Evolutionary conservation across 352 stramenopile genomes (phyloP).

Genomic region (Halophytophthora polymorphica): DNA sequence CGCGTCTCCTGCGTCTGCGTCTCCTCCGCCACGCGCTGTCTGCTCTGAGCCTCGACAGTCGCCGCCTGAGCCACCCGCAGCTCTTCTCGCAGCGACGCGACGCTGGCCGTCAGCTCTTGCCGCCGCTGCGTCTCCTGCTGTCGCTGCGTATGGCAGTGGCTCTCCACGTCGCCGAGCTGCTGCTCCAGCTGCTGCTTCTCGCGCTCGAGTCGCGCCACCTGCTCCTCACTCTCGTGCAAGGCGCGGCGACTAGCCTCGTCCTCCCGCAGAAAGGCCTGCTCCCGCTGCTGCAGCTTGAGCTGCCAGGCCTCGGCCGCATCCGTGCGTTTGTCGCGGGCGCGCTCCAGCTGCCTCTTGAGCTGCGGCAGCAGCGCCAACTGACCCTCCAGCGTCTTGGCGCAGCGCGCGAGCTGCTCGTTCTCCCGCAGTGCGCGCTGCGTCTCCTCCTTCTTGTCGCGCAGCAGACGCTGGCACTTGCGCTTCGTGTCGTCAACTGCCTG

Average conservation of each 20-base stretch:
- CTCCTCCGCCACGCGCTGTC: slow-evolving; percentile 27
- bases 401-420: slow-evolving; percentile 35
- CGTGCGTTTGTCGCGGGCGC: slow-evolving; percentile 39
- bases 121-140: slow-evolving; percentile 21
- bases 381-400: slow-evolving; percentile 25
- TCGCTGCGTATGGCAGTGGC: slow-evolving; percentile 14
- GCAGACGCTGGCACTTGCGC: slow-evolving; percentile 25
- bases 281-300: slow-evolving; percentile 27
- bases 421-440: slow-evolving; percentile 44
- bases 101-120: slow-evolving; percentile 22
- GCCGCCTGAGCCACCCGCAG: slow-evolving; percentile 25
- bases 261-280: slow-evolving; percentile 53
- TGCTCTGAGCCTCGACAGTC: slow-evolving; percentile 24
- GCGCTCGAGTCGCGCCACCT: slow-evolving; percentile 20
- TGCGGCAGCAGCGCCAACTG: slow-evolving; percentile 48
- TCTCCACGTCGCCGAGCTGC: slow-evolving; percentile 19
- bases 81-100: slow-evolving; percentile 32
- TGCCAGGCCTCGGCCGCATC: slow-evolving; percentile 17
- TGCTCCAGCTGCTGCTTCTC: slow-evolving; percentile 29
- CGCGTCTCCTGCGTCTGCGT: slow-evolving; percentile 36
- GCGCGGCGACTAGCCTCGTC: slow-evolving; percentile 44
- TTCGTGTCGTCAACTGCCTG: slow-evolving; percentile 40
- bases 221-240: slow-evolving; percentile 20
- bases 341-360: slow-evolving; percentile 49
- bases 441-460: slow-evolving; percentile 59